Conservation (phyloP, 2,329 filamentous ascomycete genomes). For the Colletotrichum cordylinicola region DNA sequence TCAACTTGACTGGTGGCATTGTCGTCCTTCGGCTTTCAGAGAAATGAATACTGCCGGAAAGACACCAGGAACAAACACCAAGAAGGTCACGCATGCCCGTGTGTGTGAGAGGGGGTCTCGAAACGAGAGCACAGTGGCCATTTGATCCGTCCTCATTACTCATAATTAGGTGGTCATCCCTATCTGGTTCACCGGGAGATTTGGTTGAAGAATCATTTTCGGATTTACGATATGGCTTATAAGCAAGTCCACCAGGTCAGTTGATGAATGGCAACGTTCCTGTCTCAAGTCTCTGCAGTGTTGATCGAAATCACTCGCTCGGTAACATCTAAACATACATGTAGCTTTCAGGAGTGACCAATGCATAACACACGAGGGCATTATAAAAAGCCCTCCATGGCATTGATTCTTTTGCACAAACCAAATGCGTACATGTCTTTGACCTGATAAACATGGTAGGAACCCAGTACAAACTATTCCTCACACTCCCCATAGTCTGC, state of each 20-base stretch:
- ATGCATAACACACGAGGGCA: accelerated
- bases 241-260: not conserved
- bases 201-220: not conserved
- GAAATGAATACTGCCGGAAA: not conserved
- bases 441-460: not conserved
- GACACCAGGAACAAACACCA: not conserved
- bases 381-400: not conserved
- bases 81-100: not conserved
- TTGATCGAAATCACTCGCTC: not conserved
- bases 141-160: not conserved
- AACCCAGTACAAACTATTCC: not conserved
- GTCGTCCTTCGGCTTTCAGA: not conserved
- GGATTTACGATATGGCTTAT: not conserved
- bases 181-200: too few relatives aligned
- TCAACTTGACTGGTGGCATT: too few relatives aligned
- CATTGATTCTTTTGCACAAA: not conserved
- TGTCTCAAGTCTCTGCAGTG: not conserved
- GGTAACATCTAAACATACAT: accelerated
- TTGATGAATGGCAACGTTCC: not conserved
- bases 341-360: not conserved
- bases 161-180: not conserved
- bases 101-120: too few relatives aligned
- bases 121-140: not conserved
- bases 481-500: not conserved
- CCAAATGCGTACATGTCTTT: too few relatives aligned